Evolutionary conservation across 2,329 filamentous ascomycete species (phyloP), one percentile per base, ranked within the genome.

Genomic region (Nemania bipapillata): DNA sequence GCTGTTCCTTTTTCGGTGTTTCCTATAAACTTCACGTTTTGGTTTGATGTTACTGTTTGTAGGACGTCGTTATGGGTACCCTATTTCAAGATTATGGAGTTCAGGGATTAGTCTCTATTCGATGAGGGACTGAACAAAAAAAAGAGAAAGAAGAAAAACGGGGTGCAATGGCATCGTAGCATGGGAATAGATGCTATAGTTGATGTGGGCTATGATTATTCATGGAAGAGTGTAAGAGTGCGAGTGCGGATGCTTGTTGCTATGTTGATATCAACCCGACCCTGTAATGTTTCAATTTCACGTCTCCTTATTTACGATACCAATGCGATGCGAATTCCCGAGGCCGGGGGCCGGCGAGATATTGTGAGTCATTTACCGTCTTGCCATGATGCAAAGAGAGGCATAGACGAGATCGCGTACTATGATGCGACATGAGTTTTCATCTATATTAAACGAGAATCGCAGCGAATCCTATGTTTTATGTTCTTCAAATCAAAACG

Each of bases 361-460:
- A 6, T 15, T 47, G 61, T 68, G 66, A 68, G 55, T 68, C 66
- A 68, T 61, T 54, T 2, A 30, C 45, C n/a, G 30, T 24, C 30
- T 45, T 20, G 22, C 26, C 6, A 20, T 11, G 2, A 24, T 45
- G 26, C n/a, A 17, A 15, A 8, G 32, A 54, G 15, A 28, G 17
- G 7, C 28, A 50, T 32, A 22, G 26, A 50, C 24, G 4, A 24
- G 5, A 20, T 42, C 50, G 15, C 5, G 15, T 17, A 24, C 22
- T 15, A 15, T 7, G 35, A 24, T n/a, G 5, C 8, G 11, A 20
- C 12, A 20, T 32, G 9, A 1, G 6, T 6, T 24, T 6, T 55
- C 28, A 40, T n/a, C 12, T 40, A 24, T 32, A 32, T 52, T 26
- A n/a, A 47, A 47, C 24, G 11, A 40, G 5, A 8, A 8, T 53